Evolutionary conservation across 2,329 filamentous ascomycete species (phyloP), one percentile per base, ranked within the genome.

Genomic region (Sclerotinia subarctica): DNA sequence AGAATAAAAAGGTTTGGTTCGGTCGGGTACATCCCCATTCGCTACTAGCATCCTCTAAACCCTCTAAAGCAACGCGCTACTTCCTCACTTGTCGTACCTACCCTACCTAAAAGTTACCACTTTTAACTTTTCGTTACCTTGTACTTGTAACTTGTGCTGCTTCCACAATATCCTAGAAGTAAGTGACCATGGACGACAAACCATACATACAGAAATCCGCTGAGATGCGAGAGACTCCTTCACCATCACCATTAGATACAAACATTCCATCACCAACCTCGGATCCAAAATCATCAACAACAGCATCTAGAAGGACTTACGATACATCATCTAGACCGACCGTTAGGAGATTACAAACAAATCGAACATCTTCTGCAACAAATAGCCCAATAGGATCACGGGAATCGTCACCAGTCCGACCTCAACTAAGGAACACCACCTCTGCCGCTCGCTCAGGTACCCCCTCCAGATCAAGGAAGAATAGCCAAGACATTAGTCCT

Each of bases 401-500:
- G 70, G 82, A 84, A 74, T 75, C 81, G 35, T 84, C 82, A 29
- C 82, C 82, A 26, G 74, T 75, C 42, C 69, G 77, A 62, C 77
- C 75, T 51, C 71, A 64, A 38, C 67, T 73, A 64, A 77, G 75
- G 51, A 57, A 74, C 3, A 71, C 67, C 2, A 71, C 67, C 10
- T 64, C 70, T 32, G 64, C 74, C n/a, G 69, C 75, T 51, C 73
- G 74, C 56, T 67, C 72, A 44, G 67, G 69, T 75, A 75, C 69
- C 49, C 74, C 78, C 65, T 82, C 82, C 63, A 82, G 85, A 73
- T 88, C 89, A 69, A 86, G 88, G 74, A 90, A 88, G 77, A 88
- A 86, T 77, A 91, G 88, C 77, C 84, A 88, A 70, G 89, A 92
- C 67, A 80, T 84, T 69, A 91, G 88, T 73, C 88, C 89, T 26